phyloP scores from a whole-genome alignment of 805 yeast genomes.

The Metschnikowia reukaufii region DNA sequence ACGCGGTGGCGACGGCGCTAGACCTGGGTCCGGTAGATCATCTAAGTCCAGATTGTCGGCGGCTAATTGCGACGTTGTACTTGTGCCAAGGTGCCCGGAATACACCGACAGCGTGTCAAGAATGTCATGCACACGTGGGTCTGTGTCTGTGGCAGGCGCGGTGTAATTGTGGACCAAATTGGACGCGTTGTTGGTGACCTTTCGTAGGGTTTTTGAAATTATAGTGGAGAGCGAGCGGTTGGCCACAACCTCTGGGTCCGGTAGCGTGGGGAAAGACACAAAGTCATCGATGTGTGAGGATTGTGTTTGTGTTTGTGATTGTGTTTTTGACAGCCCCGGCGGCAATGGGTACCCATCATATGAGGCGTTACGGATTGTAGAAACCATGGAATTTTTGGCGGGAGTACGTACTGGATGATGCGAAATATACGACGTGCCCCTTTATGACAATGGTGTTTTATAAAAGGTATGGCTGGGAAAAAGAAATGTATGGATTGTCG shows the following conservation, averaged over 20 bases:
- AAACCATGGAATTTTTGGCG: not conserved
- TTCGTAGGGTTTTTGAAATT: constrained; percentile 38
- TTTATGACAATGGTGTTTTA: no score
- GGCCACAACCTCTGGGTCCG: constrained; percentile 41
- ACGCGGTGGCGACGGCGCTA: not conserved
- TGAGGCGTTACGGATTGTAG: constrained; percentile 4
- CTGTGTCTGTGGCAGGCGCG: constrained; percentile 4
- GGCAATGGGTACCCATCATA: constrained; percentile 4
- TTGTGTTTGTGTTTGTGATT: no score
- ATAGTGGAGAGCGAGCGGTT: constrained; percentile 35
- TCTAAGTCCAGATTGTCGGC: not conserved
- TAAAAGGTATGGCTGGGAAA: no score
- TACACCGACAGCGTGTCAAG: constrained; percentile 14
- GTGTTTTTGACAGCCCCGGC: not conserved
- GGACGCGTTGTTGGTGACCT: constrained; percentile 45
- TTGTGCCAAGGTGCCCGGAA: not conserved
- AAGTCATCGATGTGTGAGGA: constrained; percentile 28
- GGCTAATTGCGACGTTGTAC: not conserved
- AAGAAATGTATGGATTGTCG: no score
- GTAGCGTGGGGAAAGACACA: constrained; percentile 43
- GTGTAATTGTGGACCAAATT: constrained; percentile 30
- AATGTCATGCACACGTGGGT: constrained; percentile 4
- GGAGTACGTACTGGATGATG: no score
- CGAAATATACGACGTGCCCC: no score
- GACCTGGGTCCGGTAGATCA: not conserved